A percentile compares a stretch with the other conserved stretches of the same genome.
Conservation (phyloP, 208 protist species). For the Sergeia podlipaevii region DNA sequence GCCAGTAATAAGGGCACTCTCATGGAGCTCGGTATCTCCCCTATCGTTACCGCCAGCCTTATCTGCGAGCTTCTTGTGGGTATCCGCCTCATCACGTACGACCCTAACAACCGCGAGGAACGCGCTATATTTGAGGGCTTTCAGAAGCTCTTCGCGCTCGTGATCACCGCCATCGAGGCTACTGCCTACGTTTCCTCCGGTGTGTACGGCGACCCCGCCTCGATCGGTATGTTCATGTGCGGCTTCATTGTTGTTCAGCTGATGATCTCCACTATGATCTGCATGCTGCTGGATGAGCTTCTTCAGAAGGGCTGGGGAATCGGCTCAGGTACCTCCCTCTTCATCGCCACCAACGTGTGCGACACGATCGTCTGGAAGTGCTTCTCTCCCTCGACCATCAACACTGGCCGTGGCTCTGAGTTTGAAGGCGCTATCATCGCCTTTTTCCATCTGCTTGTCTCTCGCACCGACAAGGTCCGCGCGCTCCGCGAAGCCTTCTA, state of each 20-base stretch:
- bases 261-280: slow-evolving; percentile 97
- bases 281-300: slow-evolving; percentile 99
- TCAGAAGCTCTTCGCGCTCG: slow-evolving; percentile 97
- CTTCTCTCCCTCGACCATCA: slow-evolving; percentile 99
- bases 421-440: slow-evolving; percentile 99
- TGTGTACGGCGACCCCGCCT: slow-evolving; percentile 98
- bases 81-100: slow-evolving; percentile 95
- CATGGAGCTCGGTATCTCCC: slow-evolving; percentile 99
- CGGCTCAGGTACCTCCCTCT: slow-evolving; percentile 99
- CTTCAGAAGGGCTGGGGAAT: slow-evolving; percentile 99
- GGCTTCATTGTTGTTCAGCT: slow-evolving; percentile 99
- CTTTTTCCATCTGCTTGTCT: slow-evolving; percentile 98
- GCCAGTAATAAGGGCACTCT: slow-evolving; percentile 99
- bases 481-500: slow-evolving; percentile 99
- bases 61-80: slow-evolving; percentile 98
- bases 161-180: slow-evolving; percentile 98
- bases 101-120: slow-evolving; percentile 95
- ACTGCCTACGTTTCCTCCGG: slow-evolving; percentile 97
- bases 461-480: slow-evolving; percentile 94
- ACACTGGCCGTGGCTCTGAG: slow-evolving; percentile 96
- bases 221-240: slow-evolving; percentile 94
- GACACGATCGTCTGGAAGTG: slow-evolving; percentile 99
- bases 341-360: slow-evolving; percentile 99
- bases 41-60: slow-evolving; percentile 97
- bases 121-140: slow-evolving; percentile 95